Evolutionary conservation across 768 basidiomycete genomes (phyloP).

Genomic region (Calvatia gigantea): DNA sequence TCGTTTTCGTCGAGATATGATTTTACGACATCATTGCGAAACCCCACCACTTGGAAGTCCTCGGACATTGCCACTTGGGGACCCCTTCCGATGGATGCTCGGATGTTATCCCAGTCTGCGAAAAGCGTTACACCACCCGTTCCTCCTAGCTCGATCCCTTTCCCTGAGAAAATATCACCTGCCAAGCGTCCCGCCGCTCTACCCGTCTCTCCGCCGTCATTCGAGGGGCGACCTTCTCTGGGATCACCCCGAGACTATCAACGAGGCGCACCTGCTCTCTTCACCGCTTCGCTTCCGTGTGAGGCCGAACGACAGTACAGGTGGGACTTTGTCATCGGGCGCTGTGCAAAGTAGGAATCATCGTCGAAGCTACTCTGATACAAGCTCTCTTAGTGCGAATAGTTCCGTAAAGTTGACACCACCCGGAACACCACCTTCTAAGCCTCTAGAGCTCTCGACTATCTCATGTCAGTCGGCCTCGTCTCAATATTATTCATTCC

Average conservation of each 20-base stretch:
- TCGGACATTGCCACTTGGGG: neutral
- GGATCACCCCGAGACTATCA: constrained; percentile 53
- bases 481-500: constrained; percentile 34
- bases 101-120: constrained; percentile 45
- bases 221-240: constrained; percentile 21
- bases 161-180: constrained; percentile 28
- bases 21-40: constrained; percentile 47
- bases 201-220: neutral
- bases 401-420: constrained; percentile 41
- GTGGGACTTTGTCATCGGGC: constrained; percentile 19
- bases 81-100: constrained; percentile 21
- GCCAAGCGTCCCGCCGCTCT: constrained; percentile 11
- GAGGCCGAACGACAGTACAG: constrained; percentile 27
- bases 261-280: constrained; percentile 27
- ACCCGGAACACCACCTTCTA: constrained; percentile 38
- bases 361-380: constrained; percentile 55
- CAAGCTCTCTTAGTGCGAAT: constrained; percentile 24
- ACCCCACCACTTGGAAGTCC: constrained; percentile 26
- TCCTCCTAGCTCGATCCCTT: constrained; percentile 36
- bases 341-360: constrained; percentile 41
- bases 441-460: neutral
- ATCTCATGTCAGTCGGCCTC: constrained; percentile 20
- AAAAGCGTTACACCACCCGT: constrained; percentile 5
- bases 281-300: constrained; percentile 17
- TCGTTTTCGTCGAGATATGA: constrained; percentile 57